These are phyloP conservation scores for Sphagnum magellanicum DNA, from an alignment of 228 moss, liverwort and hornwort species.

Conservation along the genomic window DNA sequence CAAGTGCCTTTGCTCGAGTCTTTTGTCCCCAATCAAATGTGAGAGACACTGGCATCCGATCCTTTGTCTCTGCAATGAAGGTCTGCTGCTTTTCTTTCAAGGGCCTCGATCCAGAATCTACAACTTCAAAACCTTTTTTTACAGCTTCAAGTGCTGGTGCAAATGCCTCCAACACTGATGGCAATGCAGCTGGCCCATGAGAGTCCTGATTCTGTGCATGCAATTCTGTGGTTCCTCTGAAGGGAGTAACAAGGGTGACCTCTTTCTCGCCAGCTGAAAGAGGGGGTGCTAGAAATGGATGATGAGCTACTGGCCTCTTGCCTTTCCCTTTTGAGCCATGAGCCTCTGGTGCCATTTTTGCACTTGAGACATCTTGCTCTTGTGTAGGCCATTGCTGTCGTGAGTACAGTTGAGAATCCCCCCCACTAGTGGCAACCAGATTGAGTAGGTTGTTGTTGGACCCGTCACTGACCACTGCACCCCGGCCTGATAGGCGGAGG, in stretches of 20 bases:
- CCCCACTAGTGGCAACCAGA: neutral
- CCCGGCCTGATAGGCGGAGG: constrained; percentile 3
- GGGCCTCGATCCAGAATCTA: neutral
- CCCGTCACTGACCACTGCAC: neutral
- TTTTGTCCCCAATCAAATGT: constrained; percentile 11
- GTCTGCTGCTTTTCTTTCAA: too few species aligned
- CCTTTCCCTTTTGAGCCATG: constrained; percentile 1
- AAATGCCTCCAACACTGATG: constrained; percentile 9
- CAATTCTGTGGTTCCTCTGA: neutral
- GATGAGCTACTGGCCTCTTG: neutral
- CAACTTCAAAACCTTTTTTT: neutral
- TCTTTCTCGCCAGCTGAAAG: neutral
- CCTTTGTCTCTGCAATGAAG: constrained; percentile 5
- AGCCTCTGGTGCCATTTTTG: neutral
- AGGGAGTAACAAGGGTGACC: neutral
- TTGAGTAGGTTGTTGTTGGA: neutral
- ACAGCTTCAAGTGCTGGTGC: constrained; percentile 8
- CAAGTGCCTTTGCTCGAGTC: constrained; percentile 4
- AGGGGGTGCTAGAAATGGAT: constrained; percentile 8
- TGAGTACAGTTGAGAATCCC: neutral
- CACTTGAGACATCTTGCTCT: constrained; percentile 2
- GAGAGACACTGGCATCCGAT: constrained; percentile 3
- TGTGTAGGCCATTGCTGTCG: constrained; percentile 7
- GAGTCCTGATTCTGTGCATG: neutral
- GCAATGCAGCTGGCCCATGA: neutral